Conservation (phyloP, 2,329 filamentous ascomycete genomes). For the Didymella pomorum region DNA sequence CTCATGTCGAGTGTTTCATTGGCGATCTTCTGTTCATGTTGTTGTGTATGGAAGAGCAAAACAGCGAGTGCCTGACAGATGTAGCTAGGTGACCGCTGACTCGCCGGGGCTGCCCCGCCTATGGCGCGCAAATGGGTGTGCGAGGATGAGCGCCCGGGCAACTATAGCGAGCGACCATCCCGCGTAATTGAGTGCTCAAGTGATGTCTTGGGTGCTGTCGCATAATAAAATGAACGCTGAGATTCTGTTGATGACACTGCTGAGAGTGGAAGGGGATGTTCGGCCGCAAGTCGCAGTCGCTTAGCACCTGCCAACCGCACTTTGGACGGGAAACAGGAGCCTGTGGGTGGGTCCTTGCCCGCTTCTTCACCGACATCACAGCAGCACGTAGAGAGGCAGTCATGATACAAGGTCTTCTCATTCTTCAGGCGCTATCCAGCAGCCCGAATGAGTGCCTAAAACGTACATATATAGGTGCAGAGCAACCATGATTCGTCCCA, state of each 20-base stretch:
- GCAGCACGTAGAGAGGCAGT: slow-evolving; percentile 6
- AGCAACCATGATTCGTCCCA: slow-evolving; percentile 31
- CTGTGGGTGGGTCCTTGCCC: slow-evolving; percentile 14
- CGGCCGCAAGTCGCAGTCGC: slow-evolving; percentile 1
- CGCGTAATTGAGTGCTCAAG: not conserved
- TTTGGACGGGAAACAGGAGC: slow-evolving; percentile 6
- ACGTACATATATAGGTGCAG: slow-evolving; percentile 35
- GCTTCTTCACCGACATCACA: slow-evolving; percentile 33
- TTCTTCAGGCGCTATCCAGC: slow-evolving; percentile 35
- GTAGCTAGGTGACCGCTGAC: slow-evolving; percentile 19
- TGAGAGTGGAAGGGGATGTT: not conserved
- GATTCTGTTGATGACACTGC: not conserved
- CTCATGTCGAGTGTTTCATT: slow-evolving; percentile 8
- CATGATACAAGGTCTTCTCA: slow-evolving; percentile 32
- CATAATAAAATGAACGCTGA: not conserved
- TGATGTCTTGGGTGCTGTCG: not conserved
- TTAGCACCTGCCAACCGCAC: slow-evolving; percentile 13
- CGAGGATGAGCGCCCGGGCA: slow-evolving; percentile 4
- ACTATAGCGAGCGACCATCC: slow-evolving; percentile 4
- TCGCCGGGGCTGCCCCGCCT: slow-evolving; percentile 17
- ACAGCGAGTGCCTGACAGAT: slow-evolving; percentile 18
- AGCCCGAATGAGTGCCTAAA: slow-evolving; percentile 31
- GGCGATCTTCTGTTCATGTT: not conserved
- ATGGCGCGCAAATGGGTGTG: slow-evolving; percentile 1
- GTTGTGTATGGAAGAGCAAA: slow-evolving; percentile 5